Evolutionary conservation across 2,329 filamentous ascomycete genomes (phyloP).

Genomic region (Simplicillium aogashimaense): DNA sequence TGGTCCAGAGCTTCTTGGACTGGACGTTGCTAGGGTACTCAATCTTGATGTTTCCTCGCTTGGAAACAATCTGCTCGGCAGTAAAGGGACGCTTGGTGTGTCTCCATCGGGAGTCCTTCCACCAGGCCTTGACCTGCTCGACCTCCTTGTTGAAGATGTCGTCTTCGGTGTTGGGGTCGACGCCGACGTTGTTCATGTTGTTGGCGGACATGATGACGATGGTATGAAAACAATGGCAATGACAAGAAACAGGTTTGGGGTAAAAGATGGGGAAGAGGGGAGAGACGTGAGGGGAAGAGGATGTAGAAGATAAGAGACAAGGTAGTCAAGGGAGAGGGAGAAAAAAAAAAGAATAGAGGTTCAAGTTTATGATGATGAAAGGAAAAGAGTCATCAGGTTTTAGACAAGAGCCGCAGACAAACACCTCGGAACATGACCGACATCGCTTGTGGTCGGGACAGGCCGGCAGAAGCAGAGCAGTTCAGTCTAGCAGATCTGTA

Average conservation of each 20-base stretch:
- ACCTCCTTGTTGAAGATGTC: constrained; percentile 74
- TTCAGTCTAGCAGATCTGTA: too few species aligned
- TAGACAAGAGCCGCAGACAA: too few species aligned
- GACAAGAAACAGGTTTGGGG: background rate
- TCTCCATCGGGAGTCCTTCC: constrained; percentile 84
- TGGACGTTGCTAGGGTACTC: constrained; percentile 83
- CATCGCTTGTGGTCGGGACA: too few species aligned
- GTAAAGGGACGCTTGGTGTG: constrained; percentile 89
- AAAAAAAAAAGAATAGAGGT: background rate
- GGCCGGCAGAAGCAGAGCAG: too few species aligned
- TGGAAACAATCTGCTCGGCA: constrained; percentile 92
- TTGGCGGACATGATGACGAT: constrained; percentile 43
- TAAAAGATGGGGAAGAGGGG: constrained; percentile 2
- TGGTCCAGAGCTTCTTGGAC: constrained; percentile 90
- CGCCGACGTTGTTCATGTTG: constrained; percentile 50
- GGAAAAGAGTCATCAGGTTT: too few species aligned
- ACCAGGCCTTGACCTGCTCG: constrained; percentile 85
- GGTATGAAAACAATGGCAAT: background rate
- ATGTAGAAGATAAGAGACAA: background rate
- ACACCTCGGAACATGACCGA: too few species aligned
- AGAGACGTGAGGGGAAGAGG: background rate
- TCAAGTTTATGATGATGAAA: too few species aligned
- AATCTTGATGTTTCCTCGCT: constrained; percentile 84
- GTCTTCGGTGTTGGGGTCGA: constrained; percentile 48
- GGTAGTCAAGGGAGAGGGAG: background rate